Evolutionary conservation across 768 basidiomycete genomes (phyloP), one percentile per base, ranked within the genome.

Genomic region (Paxillus ammoniavirescens): DNA sequence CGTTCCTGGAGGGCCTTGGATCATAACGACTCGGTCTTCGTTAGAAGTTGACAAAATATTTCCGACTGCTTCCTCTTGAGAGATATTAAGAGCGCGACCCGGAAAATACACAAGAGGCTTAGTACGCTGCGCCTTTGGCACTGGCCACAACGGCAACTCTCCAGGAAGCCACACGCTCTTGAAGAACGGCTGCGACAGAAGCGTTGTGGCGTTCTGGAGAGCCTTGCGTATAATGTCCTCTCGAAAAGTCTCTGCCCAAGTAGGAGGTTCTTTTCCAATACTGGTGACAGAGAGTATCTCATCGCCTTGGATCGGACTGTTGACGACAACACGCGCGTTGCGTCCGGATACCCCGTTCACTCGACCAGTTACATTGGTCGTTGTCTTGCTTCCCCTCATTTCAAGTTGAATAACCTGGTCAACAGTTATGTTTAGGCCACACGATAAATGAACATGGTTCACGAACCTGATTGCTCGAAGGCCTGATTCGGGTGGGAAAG

Each of bases 221-320:
- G 57, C 50, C 7, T 30, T 2, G 38, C 67, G 65, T 12, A 73
- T 53, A 41, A 69, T 33, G 6, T 17, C 45, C 14, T 60, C 55
- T 5, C 71, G 67, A 17, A 15, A 3, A 2, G 58, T 48, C 50
- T 89, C 85, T 3, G 88, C 85, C 15, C 58, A 70, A 2, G 87
- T 89, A 0, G 76, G 78, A 28, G 70, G 72, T 49, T 78, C 83
- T 28, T 75, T 77, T 2, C 84, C 86, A 41, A 78, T 68, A 3
- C 84, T 79, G 8, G 65, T 76, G 40, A 89, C 72, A 4, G 67
- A 65, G 15, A 61, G 14, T 45, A 69, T 54, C 23, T 47, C 58
- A 14, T 52, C 41, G 2, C 53, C 55, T 31, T 42, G n/a, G 17
- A 73, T 18, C 1, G 60, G n/a, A 9, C 51, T 63, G 5, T 61